Conservation (phyloP, 495 filamentous ascomycete genomes). For the Margaritispora aquatica region DNA sequence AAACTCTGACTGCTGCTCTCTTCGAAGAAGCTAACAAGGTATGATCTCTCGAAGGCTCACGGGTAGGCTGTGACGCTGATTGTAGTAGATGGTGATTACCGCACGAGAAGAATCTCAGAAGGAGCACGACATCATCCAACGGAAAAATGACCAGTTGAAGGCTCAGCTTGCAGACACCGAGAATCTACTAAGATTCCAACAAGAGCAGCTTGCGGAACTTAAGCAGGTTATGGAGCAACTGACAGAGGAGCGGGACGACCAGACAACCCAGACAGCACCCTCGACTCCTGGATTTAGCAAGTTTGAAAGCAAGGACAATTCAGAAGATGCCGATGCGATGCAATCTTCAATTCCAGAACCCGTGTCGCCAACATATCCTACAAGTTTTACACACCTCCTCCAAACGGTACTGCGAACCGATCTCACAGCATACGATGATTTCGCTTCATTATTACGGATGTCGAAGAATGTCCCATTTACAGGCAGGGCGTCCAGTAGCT, state of each 20-base stretch:
- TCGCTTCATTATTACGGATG: conserved; percentile 65
- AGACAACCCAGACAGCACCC: conserved; percentile 41
- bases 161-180: conserved; percentile 79
- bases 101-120: conserved; percentile 55
- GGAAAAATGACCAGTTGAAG: conserved; percentile 73
- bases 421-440: conserved; percentile 74
- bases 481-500: conserved; percentile 64
- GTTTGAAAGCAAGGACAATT: conserved; percentile 39
- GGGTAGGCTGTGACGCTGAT: conserved; percentile 24
- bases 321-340: conserved; percentile 32
- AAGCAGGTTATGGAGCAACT: conserved; percentile 89
- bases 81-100: conserved; percentile 76
- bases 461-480: conserved; percentile 50
- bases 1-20: conserved; percentile 78
- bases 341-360: conserved; percentile 47
- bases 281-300: conserved; percentile 54
- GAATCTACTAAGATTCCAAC: conserved; percentile 76
- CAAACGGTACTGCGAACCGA: conserved; percentile 80
- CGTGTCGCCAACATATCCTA: conserved; percentile 70
- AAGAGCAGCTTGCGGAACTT: conserved; percentile 87
- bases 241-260: conserved; percentile 66
- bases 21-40: conserved; percentile 94
- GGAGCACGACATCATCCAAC: conserved; percentile 67
- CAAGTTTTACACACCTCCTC: conserved; percentile 75
- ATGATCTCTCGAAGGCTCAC: conserved; percentile 12